Conservation (phyloP, 2,329 filamentous ascomycete genomes). For the Dothistroma septosporum region DNA sequence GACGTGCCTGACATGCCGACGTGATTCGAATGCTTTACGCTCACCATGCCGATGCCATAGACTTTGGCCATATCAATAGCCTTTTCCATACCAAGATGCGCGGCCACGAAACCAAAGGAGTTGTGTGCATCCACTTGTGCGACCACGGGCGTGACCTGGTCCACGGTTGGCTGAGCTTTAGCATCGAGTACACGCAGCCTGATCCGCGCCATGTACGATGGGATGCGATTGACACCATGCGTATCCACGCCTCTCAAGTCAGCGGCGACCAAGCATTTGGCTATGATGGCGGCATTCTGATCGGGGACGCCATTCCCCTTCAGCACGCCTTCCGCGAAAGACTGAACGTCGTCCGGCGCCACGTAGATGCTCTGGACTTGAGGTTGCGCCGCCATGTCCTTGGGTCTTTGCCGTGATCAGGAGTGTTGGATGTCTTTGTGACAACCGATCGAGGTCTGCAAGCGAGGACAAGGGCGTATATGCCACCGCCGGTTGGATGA, state of each 20-base stretch:
- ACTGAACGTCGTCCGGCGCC: slow-evolving; percentile 30
- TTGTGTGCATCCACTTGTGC: slow-evolving; percentile 65
- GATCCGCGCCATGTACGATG: slow-evolving; percentile 71
- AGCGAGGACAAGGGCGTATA: no score
- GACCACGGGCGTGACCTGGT: slow-evolving; percentile 65
- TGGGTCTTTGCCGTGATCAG: neutral
- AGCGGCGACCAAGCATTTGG: slow-evolving; percentile 66
- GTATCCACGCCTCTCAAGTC: slow-evolving; percentile 77
- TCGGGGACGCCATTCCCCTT: slow-evolving; percentile 57
- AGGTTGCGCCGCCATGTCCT: slow-evolving; percentile 16
- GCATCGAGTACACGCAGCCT: slow-evolving; percentile 65
- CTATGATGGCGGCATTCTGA: slow-evolving; percentile 58
- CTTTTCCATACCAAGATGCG: slow-evolving; percentile 60
- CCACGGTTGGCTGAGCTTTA: slow-evolving; percentile 55
- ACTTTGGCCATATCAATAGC: slow-evolving; percentile 63
- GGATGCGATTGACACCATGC: slow-evolving; percentile 73
- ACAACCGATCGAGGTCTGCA: no score
- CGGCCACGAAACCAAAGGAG: slow-evolving; percentile 70
- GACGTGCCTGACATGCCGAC: slow-evolving; percentile 63
- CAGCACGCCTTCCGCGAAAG: slow-evolving; percentile 55
- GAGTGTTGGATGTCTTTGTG: neutral
- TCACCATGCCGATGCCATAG: slow-evolving; percentile 71
- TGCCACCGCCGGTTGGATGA: no score
- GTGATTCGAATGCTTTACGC: slow-evolving; percentile 72
- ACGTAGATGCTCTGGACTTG: slow-evolving; percentile 20